Percentiles rank a stretch among this genome's conserved stretches.
Evolutionary conservation across 176 grass and related monocot genomes (phyloP).

Genomic region (Triticum monococcum): DNA sequence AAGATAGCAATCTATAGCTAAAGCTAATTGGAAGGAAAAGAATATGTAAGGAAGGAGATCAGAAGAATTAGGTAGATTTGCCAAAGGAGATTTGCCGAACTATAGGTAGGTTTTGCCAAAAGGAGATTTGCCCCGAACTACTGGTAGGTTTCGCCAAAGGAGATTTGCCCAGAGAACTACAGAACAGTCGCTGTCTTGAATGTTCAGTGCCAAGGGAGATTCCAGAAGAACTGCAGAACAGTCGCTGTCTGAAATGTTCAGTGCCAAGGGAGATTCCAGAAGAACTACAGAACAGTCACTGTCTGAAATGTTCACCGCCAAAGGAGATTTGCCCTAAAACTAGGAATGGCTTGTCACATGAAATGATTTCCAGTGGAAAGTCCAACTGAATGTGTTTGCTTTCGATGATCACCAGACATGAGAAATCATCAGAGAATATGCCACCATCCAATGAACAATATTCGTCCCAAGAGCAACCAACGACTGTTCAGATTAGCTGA

Average conservation of each 20-base stretch:
- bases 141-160: constrained; percentile 12
- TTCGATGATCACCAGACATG: constrained; percentile 19
- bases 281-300: neutral
- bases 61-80: constrained; percentile 23
- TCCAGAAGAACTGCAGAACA: neutral
- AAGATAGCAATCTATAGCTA: constrained; percentile 30
- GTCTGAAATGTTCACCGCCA: constrained; percentile 33
- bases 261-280: constrained; percentile 41
- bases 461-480: constrained; percentile 22
- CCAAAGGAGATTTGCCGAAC: constrained; percentile 12
- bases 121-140: constrained; percentile 1
- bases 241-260: constrained; percentile 4
- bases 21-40: constrained; percentile 32
- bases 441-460: neutral
- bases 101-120: constrained; percentile 18
- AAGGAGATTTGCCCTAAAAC: constrained; percentile 61
- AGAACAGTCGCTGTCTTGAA: neutral
- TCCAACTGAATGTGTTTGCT: neutral
- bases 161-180: neutral
- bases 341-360: constrained; percentile 20
- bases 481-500: constrained; percentile 26
- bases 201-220: constrained; percentile 45
- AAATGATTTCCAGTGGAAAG: constrained; percentile 25
- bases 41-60: constrained; percentile 64
- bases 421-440: constrained; percentile 32